A percentile compares a stretch with the other conserved stretches of the same genome.
These are phyloP conservation scores for Pleodorina starrii DNA, from an alignment of 139 green algal species.

Conservation along the genomic window DNA sequence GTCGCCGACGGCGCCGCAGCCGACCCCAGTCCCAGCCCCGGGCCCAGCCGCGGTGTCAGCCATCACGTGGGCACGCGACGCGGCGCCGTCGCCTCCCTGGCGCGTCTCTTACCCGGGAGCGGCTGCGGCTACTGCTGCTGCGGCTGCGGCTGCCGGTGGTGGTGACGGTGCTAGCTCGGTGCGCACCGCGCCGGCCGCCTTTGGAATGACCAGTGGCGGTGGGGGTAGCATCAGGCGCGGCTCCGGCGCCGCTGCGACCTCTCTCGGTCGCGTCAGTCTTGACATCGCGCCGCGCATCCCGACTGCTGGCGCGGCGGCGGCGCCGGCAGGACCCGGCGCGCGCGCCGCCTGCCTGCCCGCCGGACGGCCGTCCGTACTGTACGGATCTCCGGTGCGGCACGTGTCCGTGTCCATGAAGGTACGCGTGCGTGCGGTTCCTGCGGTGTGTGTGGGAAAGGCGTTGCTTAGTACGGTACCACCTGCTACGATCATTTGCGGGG, in stretches of 20 bases:
- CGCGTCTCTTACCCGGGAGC: background rate
- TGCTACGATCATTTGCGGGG: too few species aligned
- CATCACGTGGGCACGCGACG: background rate
- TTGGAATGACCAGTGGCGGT: too few species aligned
- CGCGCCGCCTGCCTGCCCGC: background rate
- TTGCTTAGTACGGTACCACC: too few species aligned
- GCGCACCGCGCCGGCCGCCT: too few species aligned
- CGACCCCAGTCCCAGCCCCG: background rate
- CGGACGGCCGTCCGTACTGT: background rate
- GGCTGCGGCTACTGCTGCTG: background rate
- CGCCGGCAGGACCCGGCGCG: background rate
- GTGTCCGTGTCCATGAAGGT: slow-evolving; percentile 13
- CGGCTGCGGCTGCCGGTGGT: background rate
- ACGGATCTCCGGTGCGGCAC: background rate
- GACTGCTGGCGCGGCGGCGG: background rate
- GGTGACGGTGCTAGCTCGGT: background rate
- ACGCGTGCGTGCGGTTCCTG: background rate
- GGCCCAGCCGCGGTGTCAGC: background rate
- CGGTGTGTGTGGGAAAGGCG: too few species aligned
- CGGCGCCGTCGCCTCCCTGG: background rate
- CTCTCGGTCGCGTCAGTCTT: background rate
- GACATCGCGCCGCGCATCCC: background rate
- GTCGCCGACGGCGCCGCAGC: background rate
- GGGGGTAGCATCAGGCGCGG: background rate
- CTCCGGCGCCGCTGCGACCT: background rate